These are phyloP conservation scores for Bruguiera hainesii DNA, from an alignment of 441 rosid genomes.

Conservation along the genomic window DNA sequence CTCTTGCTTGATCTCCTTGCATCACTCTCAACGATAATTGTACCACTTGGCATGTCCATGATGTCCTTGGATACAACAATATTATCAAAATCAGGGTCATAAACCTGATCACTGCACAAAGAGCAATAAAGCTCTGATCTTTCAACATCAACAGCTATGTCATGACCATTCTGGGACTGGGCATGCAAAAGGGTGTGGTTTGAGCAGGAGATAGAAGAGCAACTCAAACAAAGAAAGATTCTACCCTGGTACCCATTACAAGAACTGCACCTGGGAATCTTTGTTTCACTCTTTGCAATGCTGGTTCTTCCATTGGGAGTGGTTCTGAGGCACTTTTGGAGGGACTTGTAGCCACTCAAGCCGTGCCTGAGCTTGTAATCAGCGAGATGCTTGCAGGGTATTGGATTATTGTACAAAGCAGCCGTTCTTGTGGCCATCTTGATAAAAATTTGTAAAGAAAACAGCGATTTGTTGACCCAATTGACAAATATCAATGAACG, in stretches of 20 bases:
- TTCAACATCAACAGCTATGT: conserved; percentile 61
- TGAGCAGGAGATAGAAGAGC: conserved; percentile 62
- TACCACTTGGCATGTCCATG: conserved; percentile 41
- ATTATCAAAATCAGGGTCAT: conserved; percentile 84
- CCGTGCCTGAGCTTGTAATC: conserved; percentile 70
- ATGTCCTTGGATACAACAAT: conserved; percentile 49
- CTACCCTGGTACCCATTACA: conserved; percentile 50
- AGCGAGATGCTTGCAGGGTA: conserved; percentile 70
- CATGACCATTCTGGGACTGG: conserved; percentile 52
- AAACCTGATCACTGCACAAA: conserved; percentile 74
- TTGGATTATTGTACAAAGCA: conserved; percentile 43
- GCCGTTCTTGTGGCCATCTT: conserved; percentile 51
- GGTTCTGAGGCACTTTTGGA: conserved; percentile 45
- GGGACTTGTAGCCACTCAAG: conserved; percentile 45
- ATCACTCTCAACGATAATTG: conserved; percentile 32
- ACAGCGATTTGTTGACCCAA: conserved; percentile 7
- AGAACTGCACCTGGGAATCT: conserved; percentile 58
- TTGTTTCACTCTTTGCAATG: conserved; percentile 32
- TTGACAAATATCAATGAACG: conserved; percentile 12
- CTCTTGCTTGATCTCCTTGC: conserved; percentile 68
- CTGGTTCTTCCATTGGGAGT: conserved; percentile 45
- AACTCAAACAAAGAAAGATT: conserved; percentile 63
- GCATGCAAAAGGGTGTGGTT: conserved; percentile 62
- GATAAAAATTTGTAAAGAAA: conserved; percentile 18
- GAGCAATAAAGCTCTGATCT: conserved; percentile 89